Percentiles rank a stretch among this genome's conserved stretches.
Conservation (phyloP, 768 basidiomycete genomes). For the Porpolomopsis calyptriformis region DNA sequence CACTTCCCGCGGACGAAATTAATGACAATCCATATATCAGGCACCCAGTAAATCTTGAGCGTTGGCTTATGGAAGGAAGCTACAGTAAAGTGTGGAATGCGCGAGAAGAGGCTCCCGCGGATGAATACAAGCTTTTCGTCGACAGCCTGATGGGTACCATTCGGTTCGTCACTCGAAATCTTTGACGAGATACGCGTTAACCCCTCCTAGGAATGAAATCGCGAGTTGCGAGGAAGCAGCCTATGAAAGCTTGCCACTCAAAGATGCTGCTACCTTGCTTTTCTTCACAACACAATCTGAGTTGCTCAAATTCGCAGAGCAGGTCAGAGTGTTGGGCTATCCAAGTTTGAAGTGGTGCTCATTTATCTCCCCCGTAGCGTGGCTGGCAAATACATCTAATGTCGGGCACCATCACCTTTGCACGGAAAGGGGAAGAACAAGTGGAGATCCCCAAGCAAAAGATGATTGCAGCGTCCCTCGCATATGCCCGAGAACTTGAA, state of each 20-base stretch:
- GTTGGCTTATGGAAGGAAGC: conserved; percentile 97
- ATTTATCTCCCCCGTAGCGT: conserved; percentile 38
- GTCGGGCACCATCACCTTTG: conserved; percentile 62
- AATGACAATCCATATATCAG: conserved; percentile 61
- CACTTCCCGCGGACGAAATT: conserved; percentile 55
- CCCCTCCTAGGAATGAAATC: conserved; percentile 77
- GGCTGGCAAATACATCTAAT: conserved; percentile 77
- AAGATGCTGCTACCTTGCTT: conserved; percentile 81
- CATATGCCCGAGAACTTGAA: conserved; percentile 80
- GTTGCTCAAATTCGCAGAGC: conserved; percentile 68
- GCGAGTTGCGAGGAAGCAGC: conserved; percentile 93
- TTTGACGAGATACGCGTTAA: neutral
- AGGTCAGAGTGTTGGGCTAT: conserved; percentile 32
- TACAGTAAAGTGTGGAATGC: conserved; percentile 98
- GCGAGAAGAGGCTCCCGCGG: conserved; percentile 81
- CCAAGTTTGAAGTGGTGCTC: conserved; percentile 4
- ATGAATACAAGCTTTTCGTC: conserved; percentile 92
- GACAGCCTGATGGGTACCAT: conserved; percentile 92
- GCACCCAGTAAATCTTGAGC: conserved; percentile 85
- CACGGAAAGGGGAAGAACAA: conserved; percentile 70
- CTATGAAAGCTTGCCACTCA: conserved; percentile 82
- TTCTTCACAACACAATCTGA: conserved; percentile 85
- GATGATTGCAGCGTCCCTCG: conserved; percentile 65
- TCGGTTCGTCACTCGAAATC: conserved; percentile 37
- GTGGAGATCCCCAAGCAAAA: conserved; percentile 79